Evolutionary conservation across 148 eudicot species (phyloP).

Genomic region (Camellia granthamiana): DNA sequence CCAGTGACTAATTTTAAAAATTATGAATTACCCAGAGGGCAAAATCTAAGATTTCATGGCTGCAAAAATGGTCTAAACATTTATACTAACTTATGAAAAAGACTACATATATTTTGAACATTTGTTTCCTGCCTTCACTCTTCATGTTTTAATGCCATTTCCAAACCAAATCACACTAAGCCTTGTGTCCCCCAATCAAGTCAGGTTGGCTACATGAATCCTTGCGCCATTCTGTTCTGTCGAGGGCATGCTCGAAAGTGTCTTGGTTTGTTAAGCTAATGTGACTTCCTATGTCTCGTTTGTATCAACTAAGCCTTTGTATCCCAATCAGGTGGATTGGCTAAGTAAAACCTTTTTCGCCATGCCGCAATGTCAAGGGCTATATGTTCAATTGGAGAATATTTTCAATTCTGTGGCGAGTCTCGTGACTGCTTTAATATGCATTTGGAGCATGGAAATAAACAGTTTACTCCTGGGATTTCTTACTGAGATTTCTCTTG

Average conservation of each 20-base stretch:
- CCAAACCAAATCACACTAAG: too few species aligned
- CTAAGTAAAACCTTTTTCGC: too few species aligned
- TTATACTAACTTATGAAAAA: neutral
- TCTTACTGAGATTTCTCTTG: neutral
- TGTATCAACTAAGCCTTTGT: too few species aligned
- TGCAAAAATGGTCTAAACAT: neutral
- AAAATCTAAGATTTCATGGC: constrained; percentile 3
- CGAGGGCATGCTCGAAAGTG: neutral
- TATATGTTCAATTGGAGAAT: neutral
- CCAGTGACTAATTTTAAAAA: neutral
- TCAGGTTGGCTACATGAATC: too few species aligned
- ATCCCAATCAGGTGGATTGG: too few species aligned
- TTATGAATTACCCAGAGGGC: neutral
- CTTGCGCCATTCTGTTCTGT: too few species aligned
- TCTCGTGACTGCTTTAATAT: neutral
- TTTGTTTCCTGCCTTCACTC: neutral
- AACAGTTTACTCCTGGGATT: neutral
- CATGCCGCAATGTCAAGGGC: too few species aligned
- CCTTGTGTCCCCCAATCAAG: too few species aligned
- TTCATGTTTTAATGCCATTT: neutral
- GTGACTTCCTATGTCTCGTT: neutral
- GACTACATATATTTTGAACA: neutral
- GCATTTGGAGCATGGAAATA: neutral
- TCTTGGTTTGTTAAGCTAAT: neutral
- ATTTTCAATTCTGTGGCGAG: neutral